phyloP scores from a whole-genome alignment of 306 rosid species.

The Bauhinia variegata region DNA sequence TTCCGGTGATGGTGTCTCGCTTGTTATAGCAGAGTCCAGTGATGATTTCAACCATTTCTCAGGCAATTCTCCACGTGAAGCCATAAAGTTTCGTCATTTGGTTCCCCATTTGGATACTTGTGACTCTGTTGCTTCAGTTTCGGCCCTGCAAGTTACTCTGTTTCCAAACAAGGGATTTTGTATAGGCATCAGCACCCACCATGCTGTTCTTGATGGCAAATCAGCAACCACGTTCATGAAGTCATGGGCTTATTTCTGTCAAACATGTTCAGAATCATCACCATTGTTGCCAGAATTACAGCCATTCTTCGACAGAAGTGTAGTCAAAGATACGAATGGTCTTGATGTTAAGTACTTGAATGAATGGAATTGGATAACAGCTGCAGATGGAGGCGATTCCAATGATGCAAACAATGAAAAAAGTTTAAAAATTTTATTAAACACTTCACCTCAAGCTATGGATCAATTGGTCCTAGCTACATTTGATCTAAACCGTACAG shows the following conservation, averaged over 20 bases:
- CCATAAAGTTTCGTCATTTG: constrained; percentile 29
- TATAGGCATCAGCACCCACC: constrained; percentile 42
- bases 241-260: constrained; percentile 50
- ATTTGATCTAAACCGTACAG: constrained; percentile 34
- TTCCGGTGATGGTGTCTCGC: constrained; percentile 41
- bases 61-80: not conserved
- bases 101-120: constrained; percentile 34
- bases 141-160: constrained; percentile 45
- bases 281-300: constrained; percentile 23
- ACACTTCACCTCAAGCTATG: too few species aligned
- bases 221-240: constrained; percentile 25
- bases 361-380: too few species aligned
- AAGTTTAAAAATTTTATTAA: too few species aligned
- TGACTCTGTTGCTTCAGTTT: constrained; percentile 6
- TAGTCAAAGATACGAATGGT: constrained; percentile 39
- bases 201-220: constrained; percentile 43
- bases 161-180: constrained; percentile 45
- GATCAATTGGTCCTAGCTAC: not conserved
- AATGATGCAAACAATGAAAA: too few species aligned
- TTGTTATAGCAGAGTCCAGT: constrained; percentile 41
- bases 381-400: too few species aligned
- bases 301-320: constrained; percentile 51
- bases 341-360: constrained; percentile 1
- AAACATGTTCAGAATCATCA: not conserved
- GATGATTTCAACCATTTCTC: constrained; percentile 39